Evolutionary conservation across 108 stramenopile species (phyloP), one percentile per base, ranked within the genome.

Genomic region (Conticribra weissflogii): DNA sequence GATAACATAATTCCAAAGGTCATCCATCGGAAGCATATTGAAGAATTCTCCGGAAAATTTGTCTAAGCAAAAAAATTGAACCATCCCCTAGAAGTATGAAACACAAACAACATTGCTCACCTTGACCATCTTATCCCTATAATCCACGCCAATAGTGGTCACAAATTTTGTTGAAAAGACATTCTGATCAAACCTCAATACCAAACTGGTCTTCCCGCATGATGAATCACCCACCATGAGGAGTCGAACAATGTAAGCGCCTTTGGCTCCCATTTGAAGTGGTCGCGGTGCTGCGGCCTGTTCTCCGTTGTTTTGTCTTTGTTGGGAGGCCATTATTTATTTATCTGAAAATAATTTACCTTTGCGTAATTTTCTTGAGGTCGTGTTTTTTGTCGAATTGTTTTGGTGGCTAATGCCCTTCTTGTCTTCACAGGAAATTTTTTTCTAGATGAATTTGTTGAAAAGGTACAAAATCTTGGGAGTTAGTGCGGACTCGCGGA

Each of bases 141-240:
- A 97, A 81, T 97, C 96, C 8, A 97, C 96, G 22, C 96, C 96
- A 77, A 96, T 96, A 15, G 96, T 96, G 5, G 96, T 94, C 2
- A 96, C 93, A 79, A 94, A 96, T 68, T 92, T 96, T 17, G 96
- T 92, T 30, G 88, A 88, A 67, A 96, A 96, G 3, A 92, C 88
- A 82, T 96, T 92, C 66, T 96, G 93, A 81, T 93, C 96, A 73
- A 91, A 94, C 59, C 93, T 73, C 56, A 94, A 82, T 3, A 96
- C 93, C 21, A 94, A 68, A 31, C 88, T 88, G 7, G 96, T 96
- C 74, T 96, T 96, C 61, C 96, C 93, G 65, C 90, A 92, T 0
- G 88, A 83, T 5, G 86, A 88, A 68, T 96, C 96, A 28, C 93
- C 93, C 24, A 96, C 91, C 92, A 96, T 92, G 51, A 96, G 73